phyloP scores from a whole-genome alignment of 805 yeast genomes.

The Schwanniomyces occidentalis region DNA sequence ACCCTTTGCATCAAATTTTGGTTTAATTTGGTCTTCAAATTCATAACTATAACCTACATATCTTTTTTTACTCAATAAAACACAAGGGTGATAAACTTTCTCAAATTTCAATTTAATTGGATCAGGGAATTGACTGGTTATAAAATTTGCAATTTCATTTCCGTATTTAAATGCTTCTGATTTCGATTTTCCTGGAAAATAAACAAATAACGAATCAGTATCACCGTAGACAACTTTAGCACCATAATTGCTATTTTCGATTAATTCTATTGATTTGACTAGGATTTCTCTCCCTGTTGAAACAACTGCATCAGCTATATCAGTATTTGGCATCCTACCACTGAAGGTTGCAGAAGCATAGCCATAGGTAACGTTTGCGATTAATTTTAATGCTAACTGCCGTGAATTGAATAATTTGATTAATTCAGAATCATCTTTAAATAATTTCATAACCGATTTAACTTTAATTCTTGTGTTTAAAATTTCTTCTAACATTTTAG shows the following conservation, averaged over 20 bases:
- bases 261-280: conserved; percentile 64
- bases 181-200: conserved; percentile 78
- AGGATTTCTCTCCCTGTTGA: conserved; percentile 86
- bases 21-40: conserved; percentile 48
- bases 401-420: conserved; percentile 65
- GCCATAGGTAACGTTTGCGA: conserved; percentile 96
- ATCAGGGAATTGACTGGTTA: conserved; percentile 69
- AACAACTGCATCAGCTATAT: conserved; percentile 92
- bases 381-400: conserved; percentile 83
- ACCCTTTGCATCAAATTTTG: conserved; percentile 93
- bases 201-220: conserved; percentile 90
- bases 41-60: conserved; percentile 89
- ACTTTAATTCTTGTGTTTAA: conserved; percentile 78
- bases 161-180: conserved; percentile 81
- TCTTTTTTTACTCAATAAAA: conserved; percentile 77
- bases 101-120: conserved; percentile 88
- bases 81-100: conserved; percentile 86
- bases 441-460: conserved; percentile 68
- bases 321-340: conserved; percentile 97
- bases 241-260: conserved; percentile 69
- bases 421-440: conserved; percentile 45
- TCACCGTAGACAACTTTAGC: conserved; percentile 97
- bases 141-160: conserved; percentile 58
- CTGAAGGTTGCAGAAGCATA: conserved; percentile 93
- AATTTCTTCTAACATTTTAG: conserved; percentile 83